Base-by-base conservation (phyloP, 2,329 filamentous ascomycete genomes). In the Aspergillus sergii region DNA sequence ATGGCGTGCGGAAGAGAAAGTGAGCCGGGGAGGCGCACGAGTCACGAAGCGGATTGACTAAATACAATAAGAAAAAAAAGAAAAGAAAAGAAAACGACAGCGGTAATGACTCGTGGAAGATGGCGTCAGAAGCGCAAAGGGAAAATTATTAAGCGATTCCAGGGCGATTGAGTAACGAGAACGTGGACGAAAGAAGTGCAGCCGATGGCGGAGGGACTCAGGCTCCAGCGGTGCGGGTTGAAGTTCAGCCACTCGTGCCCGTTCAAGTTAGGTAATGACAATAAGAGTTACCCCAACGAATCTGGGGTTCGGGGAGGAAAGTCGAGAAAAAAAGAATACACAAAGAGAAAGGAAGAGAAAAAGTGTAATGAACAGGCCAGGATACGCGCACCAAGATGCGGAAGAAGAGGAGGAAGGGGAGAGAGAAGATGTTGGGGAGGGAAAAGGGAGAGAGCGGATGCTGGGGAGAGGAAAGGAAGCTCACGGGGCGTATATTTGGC, bases 191-290 rank as follows among this genome's bases (percentile, higher is more conserved):
- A 60, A 58, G 64, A 66, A 54, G 66, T 61, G 67, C 55, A 62
- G 65, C 66, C 67, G 68, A 70, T 68, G 68, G 68, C 68, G 68
- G 68, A 69, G 64, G 50, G 10, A 61, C 57, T 66, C 57, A 64
- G 65, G 68, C 65, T 64, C 64, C 63, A 68, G 63, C 63, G 63
- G 10, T 62, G 68, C 66, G 68, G 67, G 62, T 64, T 67, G 57
- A 63, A 30, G 45, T 60, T 63, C 60, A 64, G 66, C 66, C 67
- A 68, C 62, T 64, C 62, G 64, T 53, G 39, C 53, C 50, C 54
- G 28, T 61, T 68, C 50, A 48, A 61, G 58, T 68, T 66, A 68
- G 64, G 64, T 68, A 68, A 68, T 66, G 45, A 55, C 41, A 53
- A 60, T 45, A 41, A 43, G 39, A 41, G 57, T 26, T 36, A 62